A percentile compares a stretch with the other conserved stretches of the same genome.
Conservation (phyloP, 2,329 filamentous ascomycete species). For the Whalleya microplaca region DNA sequence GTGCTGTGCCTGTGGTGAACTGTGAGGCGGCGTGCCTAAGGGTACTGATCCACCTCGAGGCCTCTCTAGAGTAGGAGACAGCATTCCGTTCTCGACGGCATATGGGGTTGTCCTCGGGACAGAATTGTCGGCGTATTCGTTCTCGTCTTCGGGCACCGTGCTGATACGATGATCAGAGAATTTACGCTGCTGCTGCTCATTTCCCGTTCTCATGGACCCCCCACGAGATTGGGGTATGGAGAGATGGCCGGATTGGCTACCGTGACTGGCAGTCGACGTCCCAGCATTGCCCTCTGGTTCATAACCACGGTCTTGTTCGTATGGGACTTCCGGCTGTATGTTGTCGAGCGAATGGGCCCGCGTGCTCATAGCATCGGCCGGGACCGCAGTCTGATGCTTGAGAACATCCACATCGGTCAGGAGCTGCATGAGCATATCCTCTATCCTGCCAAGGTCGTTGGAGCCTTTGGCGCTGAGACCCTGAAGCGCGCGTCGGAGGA, state of each 20-base stretch:
- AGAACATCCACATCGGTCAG: constrained; percentile 88
- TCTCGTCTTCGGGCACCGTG: constrained; percentile 86
- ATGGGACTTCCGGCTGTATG: constrained; percentile 63
- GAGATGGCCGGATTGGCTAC: constrained; percentile 76
- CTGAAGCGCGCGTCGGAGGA: constrained; percentile 94
- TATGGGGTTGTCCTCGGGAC: constrained; percentile 51
- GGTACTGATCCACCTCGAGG: constrained; percentile 58
- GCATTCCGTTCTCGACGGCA: constrained; percentile 61
- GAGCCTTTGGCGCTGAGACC: constrained; percentile 86
- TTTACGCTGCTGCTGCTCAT: constrained; percentile 60
- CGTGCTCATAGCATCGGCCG: constrained; percentile 47
- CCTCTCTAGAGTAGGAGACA: constrained; percentile 63
- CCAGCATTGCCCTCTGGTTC: constrained; percentile 82
- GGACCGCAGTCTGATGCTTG: constrained; percentile 61
- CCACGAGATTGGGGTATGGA: constrained; percentile 61
- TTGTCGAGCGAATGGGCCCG: constrained; percentile 70
- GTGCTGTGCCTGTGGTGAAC: constrained; percentile 41
- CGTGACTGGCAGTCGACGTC: constrained; percentile 72
- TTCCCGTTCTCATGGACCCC: constrained; percentile 46
- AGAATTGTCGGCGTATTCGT: constrained; percentile 59
- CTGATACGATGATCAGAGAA: constrained; percentile 82
- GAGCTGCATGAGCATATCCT: constrained; percentile 89
- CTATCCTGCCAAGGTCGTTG: constrained; percentile 85
- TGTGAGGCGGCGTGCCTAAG: constrained; percentile 62
- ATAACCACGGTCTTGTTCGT: constrained; percentile 74